Evolutionary conservation across 2,329 filamentous ascomycete genomes (phyloP).

Genomic region (Colletotrichum spaethianum): DNA sequence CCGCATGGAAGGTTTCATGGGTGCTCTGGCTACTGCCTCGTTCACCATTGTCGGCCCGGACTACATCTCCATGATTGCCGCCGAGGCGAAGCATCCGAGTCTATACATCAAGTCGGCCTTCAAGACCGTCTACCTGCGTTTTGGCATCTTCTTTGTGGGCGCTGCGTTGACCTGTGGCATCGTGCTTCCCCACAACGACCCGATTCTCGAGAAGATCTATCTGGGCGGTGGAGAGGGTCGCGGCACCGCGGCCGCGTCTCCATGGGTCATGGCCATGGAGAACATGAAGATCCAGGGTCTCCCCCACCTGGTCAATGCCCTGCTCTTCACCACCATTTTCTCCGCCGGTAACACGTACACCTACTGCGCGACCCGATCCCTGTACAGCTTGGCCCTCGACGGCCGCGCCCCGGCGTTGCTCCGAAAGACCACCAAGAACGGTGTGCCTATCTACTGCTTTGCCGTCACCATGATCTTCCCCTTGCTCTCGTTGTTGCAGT

Average conservation of each 20-base stretch:
- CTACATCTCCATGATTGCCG: conserved; percentile 76
- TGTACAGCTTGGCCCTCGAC: conserved; percentile 70
- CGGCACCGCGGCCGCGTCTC: conserved; percentile 56
- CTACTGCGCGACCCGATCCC: conserved; percentile 68
- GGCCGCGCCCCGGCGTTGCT: conserved; percentile 61
- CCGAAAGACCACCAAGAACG: conserved; percentile 53
- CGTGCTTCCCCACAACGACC: conserved; percentile 75
- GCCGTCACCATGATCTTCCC: conserved; percentile 32
- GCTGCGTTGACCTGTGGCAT: conserved; percentile 78
- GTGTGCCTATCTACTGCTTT: conserved; percentile 44
- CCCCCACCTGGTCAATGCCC: conserved; percentile 76
- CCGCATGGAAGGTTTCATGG: conserved; percentile 79
- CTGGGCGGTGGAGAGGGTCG: conserved; percentile 68
- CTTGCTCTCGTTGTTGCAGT: conserved; percentile 40
- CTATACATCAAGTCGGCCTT: conserved; percentile 71
- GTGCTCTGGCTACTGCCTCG: conserved; percentile 75
- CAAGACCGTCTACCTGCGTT: conserved; percentile 75
- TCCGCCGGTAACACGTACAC: conserved; percentile 70
- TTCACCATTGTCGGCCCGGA: conserved; percentile 77
- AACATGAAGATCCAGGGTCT: conserved; percentile 73
- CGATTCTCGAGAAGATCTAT: conserved; percentile 65
- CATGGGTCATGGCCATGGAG: conserved; percentile 77
- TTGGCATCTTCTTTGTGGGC: conserved; percentile 64
- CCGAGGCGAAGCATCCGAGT: conserved; percentile 75
- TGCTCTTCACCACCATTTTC: conserved; percentile 72